Base-by-base conservation (phyloP, 2,329 filamentous ascomycete genomes). In the Mycocentrospora acerina region DNA sequence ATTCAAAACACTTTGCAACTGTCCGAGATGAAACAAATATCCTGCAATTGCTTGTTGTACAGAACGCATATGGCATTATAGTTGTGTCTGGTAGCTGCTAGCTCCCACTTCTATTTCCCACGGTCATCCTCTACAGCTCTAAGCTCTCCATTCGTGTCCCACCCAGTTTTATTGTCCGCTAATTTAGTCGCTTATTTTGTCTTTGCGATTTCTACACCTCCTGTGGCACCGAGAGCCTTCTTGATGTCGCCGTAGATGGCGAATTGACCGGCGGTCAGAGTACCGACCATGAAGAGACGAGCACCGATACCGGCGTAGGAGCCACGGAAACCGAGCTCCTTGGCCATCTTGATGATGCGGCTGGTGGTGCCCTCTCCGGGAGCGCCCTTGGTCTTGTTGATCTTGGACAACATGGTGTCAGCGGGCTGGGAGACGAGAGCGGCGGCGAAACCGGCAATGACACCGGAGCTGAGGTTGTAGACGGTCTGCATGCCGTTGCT, bases 391-490 rank as follows among this genome's bases (percentile, higher is more conserved):
- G 86, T 88, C 86, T 93, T 93, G 86, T 94, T 94, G 80, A 94
- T 93, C 82, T 91, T 93, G 75, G 81, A 86, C 53, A 94, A 83
- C 88, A 94, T 94, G 67, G 88, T 94, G 71, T 94, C 88, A 69
- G 88, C 88, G 59, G 88, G 88, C 77, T 94, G 88, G 50, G 88
- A 94, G 68, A 94, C 80, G 60, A 91, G 69, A 67, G 88, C 88
- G 60, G 88, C 88, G 62, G 88, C 88, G 75, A 94, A 89, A 79
- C 90, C 80, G 38, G 90, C 90, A 42, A 90, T 80, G 56, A 95
- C 76, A 76, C 90, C 90, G 55, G 88, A 90, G 27, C 86, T 82
- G 60, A 94, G 78, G 82, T 94, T 93, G 77, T 88, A 81, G 70
- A 75, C 73, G 55, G 88, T 94, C 77, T 91, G 86, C 61, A 78